Base-by-base conservation (phyloP, 257 asterid genomes). In the Orobanche coerulescens region DNA sequence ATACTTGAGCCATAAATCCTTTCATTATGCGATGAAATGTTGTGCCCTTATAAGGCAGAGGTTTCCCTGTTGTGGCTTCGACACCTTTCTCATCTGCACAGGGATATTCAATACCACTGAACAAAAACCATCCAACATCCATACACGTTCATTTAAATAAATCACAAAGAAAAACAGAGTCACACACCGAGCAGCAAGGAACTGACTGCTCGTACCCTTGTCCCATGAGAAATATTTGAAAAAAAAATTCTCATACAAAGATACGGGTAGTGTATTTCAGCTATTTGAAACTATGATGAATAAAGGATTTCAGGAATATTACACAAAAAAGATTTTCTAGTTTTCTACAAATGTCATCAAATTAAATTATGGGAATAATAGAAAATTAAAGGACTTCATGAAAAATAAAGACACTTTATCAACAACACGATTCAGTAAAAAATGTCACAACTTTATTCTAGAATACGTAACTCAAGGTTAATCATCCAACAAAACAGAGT, bases 1-100 rank as follows among this genome's bases (percentile, higher is more conserved):
- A 80, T 79, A 91, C 97, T 72, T 88, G 96, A 15, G 90, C 94
- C 97, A 91, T 91, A 76, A 91, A 91, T 64, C 94, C 97, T 73
- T 78, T 85, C 40, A 91, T 85, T 64, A 91, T 82, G 76, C 96
- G 96, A 65, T 91, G 97, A 70, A 91, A 87, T 34, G 78, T 66
- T 53, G 87, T 70, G 61, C 96, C 94, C 76, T 88, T 91, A 86
- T 80, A 91, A 77, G 87, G 39, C 84, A 74, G 58, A 47, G 94
- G 90, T 78, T 88, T 91, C 63, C 94, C 88, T 1, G 98, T 80
- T 46, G 85, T 73, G 57, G 40, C 59, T 71, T 96, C 97, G 61
- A 76, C 68, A 57, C 95, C 96, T 66, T 85, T 88, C 83, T 87
- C 96, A n/a, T n/a, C n/a, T n/a, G n/a, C n/a, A n/a, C n/a, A n/a